These are phyloP conservation scores for Apiotrichum veenhuisii DNA, from an alignment of 1,284 basidiomycete genomes.

Conservation along the genomic window DNA sequence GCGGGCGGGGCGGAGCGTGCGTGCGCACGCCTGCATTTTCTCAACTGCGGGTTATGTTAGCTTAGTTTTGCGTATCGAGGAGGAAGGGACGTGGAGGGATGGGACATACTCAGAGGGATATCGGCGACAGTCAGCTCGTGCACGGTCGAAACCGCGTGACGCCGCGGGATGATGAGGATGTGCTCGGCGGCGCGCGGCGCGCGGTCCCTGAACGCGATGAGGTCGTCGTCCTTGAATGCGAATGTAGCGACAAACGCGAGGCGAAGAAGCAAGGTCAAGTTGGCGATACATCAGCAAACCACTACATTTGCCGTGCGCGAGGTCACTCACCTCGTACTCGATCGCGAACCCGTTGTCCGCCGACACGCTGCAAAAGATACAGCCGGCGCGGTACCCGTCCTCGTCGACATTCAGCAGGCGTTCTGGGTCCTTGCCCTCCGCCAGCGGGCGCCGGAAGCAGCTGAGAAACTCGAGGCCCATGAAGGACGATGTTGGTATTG, in stretches of 20 bases:
- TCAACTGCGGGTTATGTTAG: constrained; percentile 52
- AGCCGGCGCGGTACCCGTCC: constrained; percentile 27
- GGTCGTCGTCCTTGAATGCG: constrained; percentile 55
- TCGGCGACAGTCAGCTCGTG: constrained; percentile 53
- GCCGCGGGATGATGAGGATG: constrained; percentile 62
- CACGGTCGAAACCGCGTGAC: constrained; percentile 60
- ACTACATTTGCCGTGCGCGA: no score
- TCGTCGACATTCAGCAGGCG: not conserved
- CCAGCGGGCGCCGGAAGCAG: constrained; percentile 6
- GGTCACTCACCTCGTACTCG: constrained; percentile 57
- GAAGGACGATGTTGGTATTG: no score
- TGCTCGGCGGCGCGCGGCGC: constrained; percentile 60
- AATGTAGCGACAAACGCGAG: no score
- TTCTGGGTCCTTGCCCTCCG: not conserved
- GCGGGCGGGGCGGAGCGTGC: constrained; percentile 43
- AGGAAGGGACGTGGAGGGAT: no score
- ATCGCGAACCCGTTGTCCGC: constrained; percentile 59
- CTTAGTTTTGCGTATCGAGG: not conserved
- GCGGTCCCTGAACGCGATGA: constrained; percentile 63
- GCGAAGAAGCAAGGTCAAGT: no score
- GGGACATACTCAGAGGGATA: constrained; percentile 54
- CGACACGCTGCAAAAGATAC: constrained; percentile 60
- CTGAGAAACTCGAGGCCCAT: constrained; percentile 9
- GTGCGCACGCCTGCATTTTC: constrained; percentile 61
- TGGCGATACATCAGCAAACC: no score